A percentile compares a stretch with the other conserved stretches of the same genome.
Conservation (phyloP, 495 filamentous ascomycete genomes). For the Penicillium steckii region DNA sequence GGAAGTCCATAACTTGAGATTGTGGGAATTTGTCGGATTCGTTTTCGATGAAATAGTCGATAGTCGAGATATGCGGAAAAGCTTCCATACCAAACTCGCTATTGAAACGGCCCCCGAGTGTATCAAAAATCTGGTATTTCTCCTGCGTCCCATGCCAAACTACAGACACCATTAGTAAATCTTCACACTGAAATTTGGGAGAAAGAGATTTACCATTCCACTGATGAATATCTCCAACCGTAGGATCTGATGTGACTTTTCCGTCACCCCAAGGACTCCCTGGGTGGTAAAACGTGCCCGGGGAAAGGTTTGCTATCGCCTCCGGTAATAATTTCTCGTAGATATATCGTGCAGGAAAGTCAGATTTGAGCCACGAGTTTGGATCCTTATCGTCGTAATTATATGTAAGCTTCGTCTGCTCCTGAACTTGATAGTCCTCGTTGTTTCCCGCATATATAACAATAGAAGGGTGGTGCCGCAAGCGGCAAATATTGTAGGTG, state of each 20-base stretch:
- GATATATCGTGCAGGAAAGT: constrained; percentile 90
- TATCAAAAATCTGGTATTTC: constrained; percentile 88
- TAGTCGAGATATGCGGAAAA: constrained; percentile 79
- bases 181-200: neutral
- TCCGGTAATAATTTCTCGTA: constrained; percentile 88
- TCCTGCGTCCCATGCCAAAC: constrained; percentile 95
- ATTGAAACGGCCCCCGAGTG: constrained; percentile 85
- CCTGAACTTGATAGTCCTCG: constrained; percentile 90
- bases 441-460: constrained; percentile 92
- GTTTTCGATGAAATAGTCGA: constrained; percentile 76
- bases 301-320: constrained; percentile 58
- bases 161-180: constrained; percentile 12
- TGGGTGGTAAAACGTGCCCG: constrained; percentile 73
- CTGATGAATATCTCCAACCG: constrained; percentile 91
- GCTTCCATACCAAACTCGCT: constrained; percentile 96
- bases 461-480: constrained; percentile 84
- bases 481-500: constrained; percentile 67
- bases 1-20: constrained; percentile 86
- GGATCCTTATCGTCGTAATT: constrained; percentile 71
- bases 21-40: constrained; percentile 79
- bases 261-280: constrained; percentile 86
- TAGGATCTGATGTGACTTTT: constrained; percentile 71
- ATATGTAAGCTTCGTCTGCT: constrained; percentile 61
- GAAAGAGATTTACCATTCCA: constrained; percentile 71
- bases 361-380: constrained; percentile 78